Evolutionary conservation across 2,329 filamentous ascomycete genomes (phyloP), one percentile per base, ranked within the genome.

Genomic region (Pseudocercospora ulei): DNA sequence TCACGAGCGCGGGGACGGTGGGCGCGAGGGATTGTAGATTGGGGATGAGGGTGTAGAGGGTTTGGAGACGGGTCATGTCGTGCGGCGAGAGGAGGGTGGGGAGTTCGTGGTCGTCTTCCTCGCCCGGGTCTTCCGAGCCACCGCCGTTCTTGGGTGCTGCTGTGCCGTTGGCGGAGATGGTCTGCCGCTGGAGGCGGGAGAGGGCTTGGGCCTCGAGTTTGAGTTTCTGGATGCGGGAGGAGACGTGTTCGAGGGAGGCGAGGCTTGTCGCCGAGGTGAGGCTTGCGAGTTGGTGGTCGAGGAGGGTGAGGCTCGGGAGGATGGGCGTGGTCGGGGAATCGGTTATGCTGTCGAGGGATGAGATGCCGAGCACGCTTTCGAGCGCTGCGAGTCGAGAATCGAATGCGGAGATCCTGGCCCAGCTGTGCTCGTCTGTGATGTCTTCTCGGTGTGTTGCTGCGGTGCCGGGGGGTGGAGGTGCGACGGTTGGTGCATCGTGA

Each of bases 21-120:
- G 90, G 90, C 4, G 84, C 73, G 5, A 98, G 70, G 40, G 73
- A 82, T 62, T 94, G 86, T 42, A 98, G 90, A 0, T 84, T 90
- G 1, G 86, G 80, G 9, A 98, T 67, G 2, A 85, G 83, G 1
- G 82, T 81, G 62, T 95, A 95, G 3, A 98, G 73, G 1, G 87
- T 83, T 49, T 93, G 90, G 59, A 98, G 82, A 60, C 94, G 94
- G 37, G 82, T 72, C 25, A 78, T 72, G 53, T 92, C 82, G 52
- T 93, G 85, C 5, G 46, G 65, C 47, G 17, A 57, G 38, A 28
- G 50, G n/a, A 60, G 5, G 3, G 29, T 24, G 3, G 3, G 34
- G 23, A 16, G 24, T 5, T 65, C 58, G 5, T 59, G 65, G 11
- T 68, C 66, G 34, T 48, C 40, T 19, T 39, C 47, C 14, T 44